Conservation (phyloP, 768 basidiomycete genomes). For the Termitomyces sp. region DNA sequence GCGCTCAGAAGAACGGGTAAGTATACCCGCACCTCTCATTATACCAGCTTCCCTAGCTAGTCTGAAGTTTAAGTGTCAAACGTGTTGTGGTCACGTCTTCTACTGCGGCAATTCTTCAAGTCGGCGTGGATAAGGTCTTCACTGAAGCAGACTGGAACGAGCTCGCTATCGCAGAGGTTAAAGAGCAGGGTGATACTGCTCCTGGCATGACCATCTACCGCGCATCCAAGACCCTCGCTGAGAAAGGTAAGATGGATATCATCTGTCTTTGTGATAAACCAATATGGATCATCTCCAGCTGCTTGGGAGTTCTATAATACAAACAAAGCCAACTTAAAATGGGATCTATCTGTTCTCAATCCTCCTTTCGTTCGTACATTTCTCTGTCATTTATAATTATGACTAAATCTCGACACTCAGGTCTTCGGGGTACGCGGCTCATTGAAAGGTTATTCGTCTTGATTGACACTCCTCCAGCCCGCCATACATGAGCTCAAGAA, state of each 20-base stretch:
- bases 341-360: conserved; percentile 48
- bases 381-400: neutral
- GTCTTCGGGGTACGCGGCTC: conserved; percentile 23
- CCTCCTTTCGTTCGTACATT: conserved; percentile 39
- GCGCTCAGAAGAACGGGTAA: conserved; percentile 49
- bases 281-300: conserved; percentile 20
- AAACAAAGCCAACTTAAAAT: conserved; percentile 33
- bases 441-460: neutral
- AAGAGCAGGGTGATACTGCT: conserved; percentile 44
- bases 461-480: conserved; percentile 22
- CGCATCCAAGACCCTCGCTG: conserved; percentile 56
- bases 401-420: conserved; percentile 3
- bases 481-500: conserved; percentile 27
- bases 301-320: conserved; percentile 36
- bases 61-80: conserved; percentile 27
- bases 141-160: conserved; percentile 59
- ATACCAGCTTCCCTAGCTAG: neutral
- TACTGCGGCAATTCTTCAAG: conserved; percentile 36
- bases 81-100: conserved; percentile 63
- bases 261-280: neutral
- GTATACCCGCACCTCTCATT: neutral
- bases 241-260: conserved; percentile 32
- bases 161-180: conserved; percentile 36
- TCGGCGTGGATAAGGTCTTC: conserved; percentile 22
- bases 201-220: conserved; percentile 37